Conservation (phyloP, 108 stramenopile species). For the Nitzschia inconspicua region DNA sequence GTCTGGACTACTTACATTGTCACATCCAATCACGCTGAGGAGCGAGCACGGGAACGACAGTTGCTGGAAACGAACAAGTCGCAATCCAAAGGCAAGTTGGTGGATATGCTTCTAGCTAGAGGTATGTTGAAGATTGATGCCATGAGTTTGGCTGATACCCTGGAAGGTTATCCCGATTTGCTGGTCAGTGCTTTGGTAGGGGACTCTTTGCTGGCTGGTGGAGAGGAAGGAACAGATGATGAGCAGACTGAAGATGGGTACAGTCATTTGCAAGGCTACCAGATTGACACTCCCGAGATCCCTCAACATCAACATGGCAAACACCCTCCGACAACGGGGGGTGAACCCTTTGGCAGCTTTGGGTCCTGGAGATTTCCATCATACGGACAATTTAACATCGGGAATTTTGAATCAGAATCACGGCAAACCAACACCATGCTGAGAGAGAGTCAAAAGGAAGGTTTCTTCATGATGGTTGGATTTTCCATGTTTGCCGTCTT, state of each 20-base stretch:
- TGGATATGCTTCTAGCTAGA: constrained; percentile 54
- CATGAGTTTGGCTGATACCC: constrained; percentile 77
- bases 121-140: constrained; percentile 89
- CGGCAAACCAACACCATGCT: no score
- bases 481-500: constrained; percentile 63
- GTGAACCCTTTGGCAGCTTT: constrained; percentile 1
- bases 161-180: constrained; percentile 82
- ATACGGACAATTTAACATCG: constrained; percentile 20
- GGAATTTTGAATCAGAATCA: constrained; percentile 26
- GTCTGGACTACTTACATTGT: constrained; percentile 66
- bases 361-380: constrained; percentile 26
- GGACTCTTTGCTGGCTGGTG: constrained; percentile 34
- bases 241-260: constrained; percentile 2
- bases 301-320: no score
- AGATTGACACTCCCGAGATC: no score
- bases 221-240: constrained; percentile 15
- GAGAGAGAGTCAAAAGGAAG: constrained; percentile 57
- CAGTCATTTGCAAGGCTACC: constrained; percentile 11
- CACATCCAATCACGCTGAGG: constrained; percentile 27
- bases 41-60: constrained; percentile 39
- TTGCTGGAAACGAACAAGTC: constrained; percentile 38
- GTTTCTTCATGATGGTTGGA: constrained; percentile 67
- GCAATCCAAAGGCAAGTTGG: constrained; percentile 64
- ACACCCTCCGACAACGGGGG: no score
- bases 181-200: constrained; percentile 74